Evolutionary conservation across 176 grass and related monocot genomes (phyloP).

Genomic region (Pontederia crassipes): DNA sequence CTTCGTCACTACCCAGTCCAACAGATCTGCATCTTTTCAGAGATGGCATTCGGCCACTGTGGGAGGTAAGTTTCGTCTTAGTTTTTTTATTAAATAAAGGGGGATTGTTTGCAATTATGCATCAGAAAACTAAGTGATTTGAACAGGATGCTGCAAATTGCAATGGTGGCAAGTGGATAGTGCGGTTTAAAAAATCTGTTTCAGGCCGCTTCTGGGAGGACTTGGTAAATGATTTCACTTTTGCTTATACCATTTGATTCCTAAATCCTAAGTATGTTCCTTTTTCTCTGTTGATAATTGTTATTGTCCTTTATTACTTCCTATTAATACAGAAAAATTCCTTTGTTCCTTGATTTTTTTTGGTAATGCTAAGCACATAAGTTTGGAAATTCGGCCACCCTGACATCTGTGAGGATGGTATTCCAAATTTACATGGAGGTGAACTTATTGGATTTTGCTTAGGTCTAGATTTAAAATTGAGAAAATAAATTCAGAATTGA

Average conservation of each 20-base stretch:
- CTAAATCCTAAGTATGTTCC: neutral
- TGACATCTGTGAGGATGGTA: too few relatives aligned
- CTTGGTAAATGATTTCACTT: slow-evolving; percentile 38
- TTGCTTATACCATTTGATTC: neutral
- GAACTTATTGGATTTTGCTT: too few relatives aligned
- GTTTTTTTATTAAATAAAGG: too few relatives aligned
- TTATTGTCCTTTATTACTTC: too few relatives aligned
- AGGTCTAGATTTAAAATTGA: too few relatives aligned
- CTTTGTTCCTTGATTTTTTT: too few relatives aligned
- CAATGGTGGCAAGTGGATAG: slow-evolving; percentile 95
- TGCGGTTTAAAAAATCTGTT: slow-evolving; percentile 88
- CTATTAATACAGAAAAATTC: too few relatives aligned
- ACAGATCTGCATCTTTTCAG: slow-evolving; percentile 97
- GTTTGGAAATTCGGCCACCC: too few relatives aligned
- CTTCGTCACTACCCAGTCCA: slow-evolving; percentile 47
- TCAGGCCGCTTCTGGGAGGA: slow-evolving; percentile 99
- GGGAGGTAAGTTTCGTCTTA: slow-evolving; percentile 60
- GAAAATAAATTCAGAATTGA: too few relatives aligned
- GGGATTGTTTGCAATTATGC: too few relatives aligned
- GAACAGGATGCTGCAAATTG: slow-evolving; percentile 67
- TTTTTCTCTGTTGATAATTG: neutral
- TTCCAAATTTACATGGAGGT: too few relatives aligned
- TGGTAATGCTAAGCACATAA: too few relatives aligned
- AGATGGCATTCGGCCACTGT: slow-evolving; percentile 85
- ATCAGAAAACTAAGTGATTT: neutral